phyloP scores from a whole-genome alignment of 768 basidiomycete species.

The Leucosporidium scottii region DNA sequence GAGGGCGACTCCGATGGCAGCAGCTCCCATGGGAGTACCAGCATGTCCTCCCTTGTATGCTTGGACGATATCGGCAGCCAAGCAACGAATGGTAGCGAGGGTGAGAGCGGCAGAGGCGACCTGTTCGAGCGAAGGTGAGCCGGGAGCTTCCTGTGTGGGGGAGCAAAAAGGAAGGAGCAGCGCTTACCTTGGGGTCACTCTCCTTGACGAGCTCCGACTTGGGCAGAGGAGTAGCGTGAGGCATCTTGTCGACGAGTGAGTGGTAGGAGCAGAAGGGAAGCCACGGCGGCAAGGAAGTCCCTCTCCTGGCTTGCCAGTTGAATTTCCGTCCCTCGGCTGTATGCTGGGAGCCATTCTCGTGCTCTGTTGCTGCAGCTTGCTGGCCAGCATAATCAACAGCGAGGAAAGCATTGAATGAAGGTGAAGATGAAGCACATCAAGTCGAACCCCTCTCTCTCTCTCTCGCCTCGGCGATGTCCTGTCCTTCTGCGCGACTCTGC shows the following conservation, averaged over 20 bases:
- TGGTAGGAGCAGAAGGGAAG: background rate
- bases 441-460: too few relatives aligned
- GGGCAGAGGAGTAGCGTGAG: background rate
- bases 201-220: too few relatives aligned
- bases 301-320: too few relatives aligned
- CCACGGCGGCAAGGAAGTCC: too few relatives aligned
- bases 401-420: too few relatives aligned
- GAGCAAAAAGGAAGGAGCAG: background rate
- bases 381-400: too few relatives aligned
- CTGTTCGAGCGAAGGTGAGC: background rate
- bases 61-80: conserved; percentile 8
- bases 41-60: conserved; percentile 43
- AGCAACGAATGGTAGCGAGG: conserved; percentile 7
- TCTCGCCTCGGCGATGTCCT: too few relatives aligned
- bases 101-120: background rate
- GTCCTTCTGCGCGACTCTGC: too few relatives aligned
- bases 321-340: too few relatives aligned
- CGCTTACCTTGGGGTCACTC: background rate
- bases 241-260: background rate
- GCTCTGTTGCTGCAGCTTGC: too few relatives aligned
- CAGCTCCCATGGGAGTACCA: conserved; percentile 44
- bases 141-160: background rate
- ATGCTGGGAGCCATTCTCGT: too few relatives aligned
- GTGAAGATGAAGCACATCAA: too few relatives aligned
- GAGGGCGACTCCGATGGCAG: conserved; percentile 41